phyloP scores from a whole-genome alignment of 139 green algal species.

The Chlamydomonas eustigma region DNA sequence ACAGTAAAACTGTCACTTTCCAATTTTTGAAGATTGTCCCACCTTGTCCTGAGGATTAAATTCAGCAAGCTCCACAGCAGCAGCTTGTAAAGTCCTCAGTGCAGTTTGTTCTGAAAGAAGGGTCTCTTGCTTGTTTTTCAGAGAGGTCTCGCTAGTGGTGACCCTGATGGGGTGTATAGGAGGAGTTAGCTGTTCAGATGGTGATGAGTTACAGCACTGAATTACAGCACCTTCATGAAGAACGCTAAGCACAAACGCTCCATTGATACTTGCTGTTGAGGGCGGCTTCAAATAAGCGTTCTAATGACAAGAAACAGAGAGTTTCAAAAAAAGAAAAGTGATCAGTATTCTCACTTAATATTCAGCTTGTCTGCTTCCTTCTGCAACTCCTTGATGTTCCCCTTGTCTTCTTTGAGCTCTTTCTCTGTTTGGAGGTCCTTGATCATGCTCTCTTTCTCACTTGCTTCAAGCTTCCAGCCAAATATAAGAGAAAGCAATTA shows the following conservation, averaged over 20 bases:
- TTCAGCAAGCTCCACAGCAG: slow-evolving; percentile 33
- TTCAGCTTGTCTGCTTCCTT: slow-evolving; percentile 38
- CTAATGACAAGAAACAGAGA: too few species aligned
- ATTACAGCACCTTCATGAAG: too few species aligned
- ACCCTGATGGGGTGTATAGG: slow-evolving; percentile 36
- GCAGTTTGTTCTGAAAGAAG: slow-evolving; percentile 49
- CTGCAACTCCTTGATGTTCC: slow-evolving; percentile 56
- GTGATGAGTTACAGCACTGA: too few species aligned
- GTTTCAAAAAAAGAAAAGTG: background rate
- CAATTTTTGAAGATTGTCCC: too few species aligned
- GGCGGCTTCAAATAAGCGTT: too few species aligned
- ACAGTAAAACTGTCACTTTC: too few species aligned
- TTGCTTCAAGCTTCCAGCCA: background rate
- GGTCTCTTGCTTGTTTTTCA: slow-evolving; percentile 59
- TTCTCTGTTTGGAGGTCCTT: slow-evolving; percentile 41
- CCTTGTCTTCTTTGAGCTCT: slow-evolving; percentile 46
- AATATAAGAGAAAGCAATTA: background rate
- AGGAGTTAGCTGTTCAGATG: too few species aligned
- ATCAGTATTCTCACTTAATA: slow-evolving; percentile 15
- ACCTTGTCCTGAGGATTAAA: too few species aligned
- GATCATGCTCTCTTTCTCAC: slow-evolving; percentile 5
- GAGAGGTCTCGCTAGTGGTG: slow-evolving; percentile 56
- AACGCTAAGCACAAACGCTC: too few species aligned
- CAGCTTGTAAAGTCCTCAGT: slow-evolving; percentile 31
- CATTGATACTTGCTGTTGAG: too few species aligned